Percentiles rank a stretch among this genome's conserved stretches.
Conservation (phyloP, 805 yeast species). For the Yarrowia sp. region DNA sequence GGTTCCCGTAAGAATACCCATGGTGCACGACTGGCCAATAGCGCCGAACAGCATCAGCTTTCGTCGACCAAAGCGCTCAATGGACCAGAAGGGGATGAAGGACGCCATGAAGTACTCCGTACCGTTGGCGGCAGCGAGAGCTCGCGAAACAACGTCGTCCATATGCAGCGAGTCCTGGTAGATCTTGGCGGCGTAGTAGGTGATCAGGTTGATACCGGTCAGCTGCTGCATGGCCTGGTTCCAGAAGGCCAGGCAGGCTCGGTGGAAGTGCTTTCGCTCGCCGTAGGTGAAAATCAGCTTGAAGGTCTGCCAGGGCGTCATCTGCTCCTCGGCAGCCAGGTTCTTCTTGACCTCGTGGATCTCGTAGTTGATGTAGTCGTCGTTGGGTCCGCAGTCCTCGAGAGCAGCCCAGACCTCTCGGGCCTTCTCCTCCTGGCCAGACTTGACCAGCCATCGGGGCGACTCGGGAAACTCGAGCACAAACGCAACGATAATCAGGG, state of each 20-base stretch:
- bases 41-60: slow-evolving; percentile 68
- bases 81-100: slow-evolving; percentile 46
- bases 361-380: slow-evolving; percentile 7
- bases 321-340: neutral
- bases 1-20: slow-evolving; percentile 31
- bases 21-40: slow-evolving; percentile 49
- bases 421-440: slow-evolving; percentile 51
- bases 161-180: slow-evolving; percentile 63
- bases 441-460: slow-evolving; percentile 77
- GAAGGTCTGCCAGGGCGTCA: neutral
- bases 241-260: slow-evolving; percentile 41
- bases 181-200: slow-evolving; percentile 84
- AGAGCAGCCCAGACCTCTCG: slow-evolving; percentile 41
- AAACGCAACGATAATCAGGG: slow-evolving; percentile 56
- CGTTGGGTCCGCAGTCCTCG: slow-evolving; percentile 4
- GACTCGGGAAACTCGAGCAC: slow-evolving; percentile 78
- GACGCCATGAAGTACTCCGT: slow-evolving; percentile 62
- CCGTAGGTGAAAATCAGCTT: slow-evolving; percentile 20
- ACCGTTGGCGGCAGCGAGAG: slow-evolving; percentile 34
- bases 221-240: slow-evolving; percentile 68
- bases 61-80: slow-evolving; percentile 62
- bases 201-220: slow-evolving; percentile 85
- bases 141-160: slow-evolving; percentile 29
- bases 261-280: slow-evolving; percentile 19
- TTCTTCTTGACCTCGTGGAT: slow-evolving; percentile 11